phyloP scores from a whole-genome alignment of 352 stramenopile species.

The Halophytophthora batemanensis region DNA sequence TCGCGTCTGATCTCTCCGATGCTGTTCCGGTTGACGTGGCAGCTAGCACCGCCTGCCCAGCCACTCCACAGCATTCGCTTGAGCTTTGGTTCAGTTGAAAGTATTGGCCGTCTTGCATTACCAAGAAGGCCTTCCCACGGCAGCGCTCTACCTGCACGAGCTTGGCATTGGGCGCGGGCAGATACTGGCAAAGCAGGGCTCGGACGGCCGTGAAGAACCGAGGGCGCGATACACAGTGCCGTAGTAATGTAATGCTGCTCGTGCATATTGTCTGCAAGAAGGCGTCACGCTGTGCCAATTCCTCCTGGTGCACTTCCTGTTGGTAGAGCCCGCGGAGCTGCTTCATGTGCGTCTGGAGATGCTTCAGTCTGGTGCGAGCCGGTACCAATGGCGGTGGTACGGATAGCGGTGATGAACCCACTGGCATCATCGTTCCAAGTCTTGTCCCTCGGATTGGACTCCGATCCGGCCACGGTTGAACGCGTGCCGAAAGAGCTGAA shows the following conservation, averaged over 20 bases:
- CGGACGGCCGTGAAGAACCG: constrained; percentile 41
- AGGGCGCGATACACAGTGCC: constrained; percentile 29
- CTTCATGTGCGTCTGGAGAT: constrained; percentile 49
- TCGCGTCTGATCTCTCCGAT: no score
- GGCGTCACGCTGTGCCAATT: constrained; percentile 28
- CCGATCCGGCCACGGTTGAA: no score
- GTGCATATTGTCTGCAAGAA: constrained; percentile 45
- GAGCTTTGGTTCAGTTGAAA: constrained; percentile 1
- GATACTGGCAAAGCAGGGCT: constrained; percentile 38
- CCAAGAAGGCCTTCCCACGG: constrained; percentile 3
- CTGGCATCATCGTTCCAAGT: no score
- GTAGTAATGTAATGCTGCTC: constrained; percentile 42
- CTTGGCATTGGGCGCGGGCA: constrained; percentile 22
- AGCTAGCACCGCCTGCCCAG: neutral
- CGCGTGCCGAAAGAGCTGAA: no score
- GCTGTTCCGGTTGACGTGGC: no score
- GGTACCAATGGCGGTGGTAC: neutral
- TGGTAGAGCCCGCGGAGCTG: constrained; percentile 48
- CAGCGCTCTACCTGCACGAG: constrained; percentile 28
- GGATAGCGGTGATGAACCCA: no score
- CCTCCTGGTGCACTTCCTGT: constrained; percentile 43
- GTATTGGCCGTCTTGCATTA: constrained; percentile 5
- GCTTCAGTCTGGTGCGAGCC: constrained; percentile 26
- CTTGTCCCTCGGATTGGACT: no score
- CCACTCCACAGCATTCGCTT: neutral